Percentiles rank a stretch among this genome's conserved stretches.
These are phyloP conservation scores for Pythium diclinum DNA, from an alignment of 352 stramenopile species.

Conservation along the genomic window DNA sequence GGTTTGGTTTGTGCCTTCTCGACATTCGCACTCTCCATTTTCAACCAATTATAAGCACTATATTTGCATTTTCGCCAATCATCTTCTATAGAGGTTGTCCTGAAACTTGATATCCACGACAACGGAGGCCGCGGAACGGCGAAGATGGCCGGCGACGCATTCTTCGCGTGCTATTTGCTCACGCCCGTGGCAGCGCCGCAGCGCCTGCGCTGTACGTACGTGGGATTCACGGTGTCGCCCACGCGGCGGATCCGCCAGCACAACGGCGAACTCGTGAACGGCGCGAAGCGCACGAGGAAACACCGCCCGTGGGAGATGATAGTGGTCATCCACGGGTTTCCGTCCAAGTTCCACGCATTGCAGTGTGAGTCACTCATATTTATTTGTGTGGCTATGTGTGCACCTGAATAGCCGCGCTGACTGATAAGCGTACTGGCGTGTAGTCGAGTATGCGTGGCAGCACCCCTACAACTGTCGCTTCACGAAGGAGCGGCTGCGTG, in stretches of 20 bases:
- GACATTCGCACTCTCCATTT: not conserved
- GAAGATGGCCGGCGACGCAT: slow-evolving; percentile 25
- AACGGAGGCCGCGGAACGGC: not conserved
- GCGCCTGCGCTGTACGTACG: slow-evolving; percentile 58
- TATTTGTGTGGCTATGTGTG: not conserved
- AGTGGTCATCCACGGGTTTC: slow-evolving; percentile 67
- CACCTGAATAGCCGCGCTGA: not conserved
- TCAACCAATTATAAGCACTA: not conserved
- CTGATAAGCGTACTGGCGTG: not conserved
- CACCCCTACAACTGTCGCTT: slow-evolving; percentile 59
- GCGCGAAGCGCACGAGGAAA: slow-evolving; percentile 56
- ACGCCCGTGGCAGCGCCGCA: slow-evolving; percentile 50
- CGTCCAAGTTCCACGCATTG: slow-evolving; percentile 69
- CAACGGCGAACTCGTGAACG: slow-evolving; percentile 67
- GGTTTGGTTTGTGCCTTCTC: slow-evolving; percentile 5
- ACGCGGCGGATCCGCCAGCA: slow-evolving; percentile 64
- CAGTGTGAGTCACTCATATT: slow-evolving; percentile 46
- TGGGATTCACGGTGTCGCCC: slow-evolving; percentile 64
- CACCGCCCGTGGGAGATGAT: slow-evolving; percentile 76
- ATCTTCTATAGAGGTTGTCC: not conserved
- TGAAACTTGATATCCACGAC: not conserved
- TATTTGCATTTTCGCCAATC: not conserved
- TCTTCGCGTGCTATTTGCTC: slow-evolving; percentile 77
- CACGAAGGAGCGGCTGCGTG: slow-evolving; percentile 36
- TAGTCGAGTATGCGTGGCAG: slow-evolving; percentile 81